Evolutionary conservation across 2,329 filamentous ascomycete genomes (phyloP).

Genomic region (Septoria linicola): DNA sequence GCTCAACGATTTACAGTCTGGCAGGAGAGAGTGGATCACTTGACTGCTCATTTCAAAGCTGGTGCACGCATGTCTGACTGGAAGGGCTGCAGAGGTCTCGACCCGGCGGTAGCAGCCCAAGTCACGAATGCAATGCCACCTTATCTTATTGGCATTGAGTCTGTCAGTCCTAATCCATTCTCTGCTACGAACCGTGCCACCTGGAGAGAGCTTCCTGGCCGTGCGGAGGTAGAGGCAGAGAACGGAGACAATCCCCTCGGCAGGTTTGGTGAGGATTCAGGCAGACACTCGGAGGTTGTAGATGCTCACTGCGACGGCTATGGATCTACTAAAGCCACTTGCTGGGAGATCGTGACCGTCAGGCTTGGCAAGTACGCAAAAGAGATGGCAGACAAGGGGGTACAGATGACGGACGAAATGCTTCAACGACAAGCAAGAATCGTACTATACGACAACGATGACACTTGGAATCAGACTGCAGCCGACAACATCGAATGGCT

Average conservation of each 20-base stretch:
- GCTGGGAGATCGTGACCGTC: constrained; percentile 53
- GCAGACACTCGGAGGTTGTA: constrained; percentile 8
- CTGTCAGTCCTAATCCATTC: constrained; percentile 48
- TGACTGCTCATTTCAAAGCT: constrained; percentile 56
- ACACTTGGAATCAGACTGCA: constrained; percentile 47
- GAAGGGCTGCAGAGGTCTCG: constrained; percentile 56
- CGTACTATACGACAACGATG: constrained; percentile 51
- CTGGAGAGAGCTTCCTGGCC: constrained; percentile 20
- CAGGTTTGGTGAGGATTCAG: constrained; percentile 7
- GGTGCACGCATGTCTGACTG: constrained; percentile 55
- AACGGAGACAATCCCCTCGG: constrained; percentile 4
- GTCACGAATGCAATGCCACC: constrained; percentile 55
- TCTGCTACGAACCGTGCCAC: constrained; percentile 41
- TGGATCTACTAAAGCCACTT: constrained; percentile 38
- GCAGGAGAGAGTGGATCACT: constrained; percentile 53
- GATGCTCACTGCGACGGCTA: constrained; percentile 14
- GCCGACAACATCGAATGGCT: constrained; percentile 49
- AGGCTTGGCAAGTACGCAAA: constrained; percentile 48
- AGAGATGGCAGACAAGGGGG: constrained; percentile 40
- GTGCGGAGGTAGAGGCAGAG: not conserved
- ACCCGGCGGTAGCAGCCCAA: constrained; percentile 48
- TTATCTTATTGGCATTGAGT: constrained; percentile 52
- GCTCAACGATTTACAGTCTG: constrained; percentile 49
- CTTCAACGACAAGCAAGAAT: constrained; percentile 49
- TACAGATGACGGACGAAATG: constrained; percentile 50